Evolutionary conservation across 2,329 filamentous ascomycete species (phyloP).

Genomic region (Scedosporium apiospermum): DNA sequence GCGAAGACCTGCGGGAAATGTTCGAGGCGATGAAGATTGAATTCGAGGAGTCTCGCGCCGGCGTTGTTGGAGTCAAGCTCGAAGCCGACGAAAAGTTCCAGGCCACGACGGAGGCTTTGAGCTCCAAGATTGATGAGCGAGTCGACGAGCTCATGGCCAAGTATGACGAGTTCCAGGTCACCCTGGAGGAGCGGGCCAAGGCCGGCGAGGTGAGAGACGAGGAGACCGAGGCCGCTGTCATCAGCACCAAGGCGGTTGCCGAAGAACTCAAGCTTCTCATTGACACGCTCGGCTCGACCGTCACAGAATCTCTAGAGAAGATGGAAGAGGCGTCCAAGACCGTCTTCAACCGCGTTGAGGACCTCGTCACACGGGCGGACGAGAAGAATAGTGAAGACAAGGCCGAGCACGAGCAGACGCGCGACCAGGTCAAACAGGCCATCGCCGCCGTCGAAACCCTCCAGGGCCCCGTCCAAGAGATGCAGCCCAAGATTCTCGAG

Average conservation of each 20-base stretch:
- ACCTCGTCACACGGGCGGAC: conserved; percentile 66
- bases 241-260: conserved; percentile 66
- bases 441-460: conserved; percentile 64
- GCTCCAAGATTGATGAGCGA: conserved; percentile 51
- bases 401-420: conserved; percentile 72
- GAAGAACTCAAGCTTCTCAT: conserved; percentile 83
- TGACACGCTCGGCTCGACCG: conserved; percentile 71
- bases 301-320: conserved; percentile 77
- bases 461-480: conserved; percentile 70
- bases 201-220: conserved; percentile 64
- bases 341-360: conserved; percentile 74
- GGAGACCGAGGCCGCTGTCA: conserved; percentile 63
- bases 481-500: conserved; percentile 80
- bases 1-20: conserved; percentile 60
- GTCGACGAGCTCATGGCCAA: conserved; percentile 73
- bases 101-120: conserved; percentile 42
- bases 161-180: conserved; percentile 74
- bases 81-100: conserved; percentile 73
- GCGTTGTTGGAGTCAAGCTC: conserved; percentile 72
- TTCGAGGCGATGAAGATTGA: conserved; percentile 70
- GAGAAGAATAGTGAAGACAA: conserved; percentile 66
- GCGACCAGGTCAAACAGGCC: conserved; percentile 69
- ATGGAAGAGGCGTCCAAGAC: conserved; percentile 81
- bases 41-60: conserved; percentile 76
- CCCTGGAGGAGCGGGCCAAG: conserved; percentile 64